Conservation (phyloP, 2,329 filamentous ascomycete genomes). For the Aureobasidium sp. region DNA sequence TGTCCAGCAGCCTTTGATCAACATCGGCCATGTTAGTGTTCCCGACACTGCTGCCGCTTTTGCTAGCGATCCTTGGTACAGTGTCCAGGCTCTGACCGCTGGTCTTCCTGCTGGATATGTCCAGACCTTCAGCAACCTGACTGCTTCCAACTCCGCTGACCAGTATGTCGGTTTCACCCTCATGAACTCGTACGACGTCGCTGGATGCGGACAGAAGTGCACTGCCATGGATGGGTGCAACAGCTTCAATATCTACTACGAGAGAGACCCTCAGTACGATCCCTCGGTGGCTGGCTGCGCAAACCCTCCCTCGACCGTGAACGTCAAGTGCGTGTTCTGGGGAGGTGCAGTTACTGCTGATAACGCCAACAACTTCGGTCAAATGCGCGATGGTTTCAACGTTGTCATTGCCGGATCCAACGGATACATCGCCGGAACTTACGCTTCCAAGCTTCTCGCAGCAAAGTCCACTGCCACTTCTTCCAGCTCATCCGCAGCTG, state of each 20-base stretch:
- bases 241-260: conserved; percentile 17
- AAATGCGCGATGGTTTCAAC: conserved; percentile 19
- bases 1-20: conserved; percentile 1
- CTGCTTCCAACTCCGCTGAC: conserved; percentile 21
- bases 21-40: not conserved
- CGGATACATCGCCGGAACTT: not conserved
- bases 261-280: conserved; percentile 19
- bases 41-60: conserved; percentile 17
- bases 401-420: conserved; percentile 5
- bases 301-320: conserved; percentile 30
- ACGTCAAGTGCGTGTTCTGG: conserved; percentile 29
- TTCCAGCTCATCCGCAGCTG: conserved; percentile 3
- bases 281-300: conserved; percentile 28
- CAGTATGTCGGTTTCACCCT: conserved; percentile 2
- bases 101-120: conserved; percentile 18
- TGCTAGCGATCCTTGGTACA: conserved; percentile 15
- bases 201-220: conserved; percentile 14
- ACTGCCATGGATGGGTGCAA: conserved; percentile 16
- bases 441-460: conserved; percentile 8
- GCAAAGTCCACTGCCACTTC: conserved; percentile 15
- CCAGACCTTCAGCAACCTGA: conserved; percentile 20
- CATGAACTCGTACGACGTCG: conserved; percentile 14
- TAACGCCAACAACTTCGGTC: conserved; percentile 25
- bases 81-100: not conserved
- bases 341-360: conserved; percentile 21